A percentile compares a stretch with the other conserved stretches of the same genome.
Conservation (phyloP, 1,284 basidiomycete species). For the Phaffia rhodozyma region DNA sequence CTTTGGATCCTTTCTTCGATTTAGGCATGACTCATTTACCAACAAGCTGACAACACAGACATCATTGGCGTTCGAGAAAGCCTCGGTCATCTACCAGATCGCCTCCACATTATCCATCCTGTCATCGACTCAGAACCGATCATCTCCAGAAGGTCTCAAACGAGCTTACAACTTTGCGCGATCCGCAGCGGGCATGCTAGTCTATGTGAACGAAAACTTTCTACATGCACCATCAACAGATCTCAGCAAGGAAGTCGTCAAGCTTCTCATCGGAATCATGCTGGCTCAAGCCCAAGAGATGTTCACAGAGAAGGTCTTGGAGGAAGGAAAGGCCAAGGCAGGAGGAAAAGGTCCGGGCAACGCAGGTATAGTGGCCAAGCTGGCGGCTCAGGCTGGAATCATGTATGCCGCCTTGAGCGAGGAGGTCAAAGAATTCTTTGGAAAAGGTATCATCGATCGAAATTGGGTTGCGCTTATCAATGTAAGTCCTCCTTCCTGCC, state of each 20-base stretch:
- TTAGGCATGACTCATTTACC: constrained; percentile 85
- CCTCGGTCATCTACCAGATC: constrained; percentile 93
- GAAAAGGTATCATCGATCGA: constrained; percentile 88
- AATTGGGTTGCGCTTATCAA: constrained; percentile 82
- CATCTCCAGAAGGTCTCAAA: constrained; percentile 88
- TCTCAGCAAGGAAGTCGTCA: constrained; percentile 84
- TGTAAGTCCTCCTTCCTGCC: constrained; percentile 37
- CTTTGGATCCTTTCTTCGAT: neutral
- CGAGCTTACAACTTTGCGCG: constrained; percentile 85
- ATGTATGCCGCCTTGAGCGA: constrained; percentile 72
- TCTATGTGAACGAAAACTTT: constrained; percentile 99
- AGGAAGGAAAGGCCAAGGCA: constrained; percentile 62
- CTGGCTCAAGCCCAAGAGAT: constrained; percentile 92
- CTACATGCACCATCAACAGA: constrained; percentile 97
- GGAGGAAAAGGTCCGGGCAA: constrained; percentile 2
- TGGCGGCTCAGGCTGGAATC: constrained; percentile 68
- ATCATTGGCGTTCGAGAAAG: constrained; percentile 96
- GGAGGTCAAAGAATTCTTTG: constrained; percentile 90
- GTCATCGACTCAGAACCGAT: constrained; percentile 65
- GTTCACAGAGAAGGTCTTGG: constrained; percentile 86
- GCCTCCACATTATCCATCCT: constrained; percentile 85
- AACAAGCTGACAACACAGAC: constrained; percentile 85
- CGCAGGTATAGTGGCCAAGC: constrained; percentile 64
- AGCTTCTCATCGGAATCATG: constrained; percentile 74
- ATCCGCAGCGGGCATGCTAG: constrained; percentile 92